phyloP scores from a whole-genome alignment of 106 monocot species.

The Dactylorhiza incarnata region DNA sequence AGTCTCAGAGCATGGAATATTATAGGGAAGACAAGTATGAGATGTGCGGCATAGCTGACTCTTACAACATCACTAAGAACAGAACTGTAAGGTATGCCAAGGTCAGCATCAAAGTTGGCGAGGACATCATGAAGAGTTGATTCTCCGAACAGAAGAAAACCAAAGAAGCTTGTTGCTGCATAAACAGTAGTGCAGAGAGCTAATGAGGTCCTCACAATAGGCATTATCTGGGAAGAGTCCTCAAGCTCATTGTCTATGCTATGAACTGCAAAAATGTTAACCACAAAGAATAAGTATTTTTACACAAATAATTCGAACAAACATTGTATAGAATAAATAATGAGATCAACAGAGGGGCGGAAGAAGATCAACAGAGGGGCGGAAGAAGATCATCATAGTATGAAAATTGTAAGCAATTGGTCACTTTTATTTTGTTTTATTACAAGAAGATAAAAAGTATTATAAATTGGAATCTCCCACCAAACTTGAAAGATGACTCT shows the following conservation, averaged over 20 bases:
- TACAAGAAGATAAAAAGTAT: background rate
- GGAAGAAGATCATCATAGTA: no score
- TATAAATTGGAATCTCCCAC: background rate
- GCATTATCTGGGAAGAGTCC: conserved; percentile 55
- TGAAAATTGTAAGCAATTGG: no score
- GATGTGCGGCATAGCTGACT: conserved; percentile 78
- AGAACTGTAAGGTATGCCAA: conserved; percentile 70
- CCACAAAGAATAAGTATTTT: background rate
- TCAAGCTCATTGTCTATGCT: conserved; percentile 79
- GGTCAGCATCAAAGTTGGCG: conserved; percentile 75
- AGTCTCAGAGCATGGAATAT: conserved; percentile 69
- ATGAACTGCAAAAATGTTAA: conserved; percentile 52
- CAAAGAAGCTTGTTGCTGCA: conserved; percentile 76
- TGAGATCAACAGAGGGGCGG: background rate
- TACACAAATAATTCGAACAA: background rate
- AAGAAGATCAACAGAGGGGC: no score
- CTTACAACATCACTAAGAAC: conserved; percentile 63
- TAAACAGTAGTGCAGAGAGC: conserved; percentile 69
- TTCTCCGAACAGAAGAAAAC: conserved; percentile 81
- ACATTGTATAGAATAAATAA: background rate
- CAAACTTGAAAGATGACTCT: background rate
- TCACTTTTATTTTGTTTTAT: background rate
- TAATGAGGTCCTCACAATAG: conserved; percentile 67
- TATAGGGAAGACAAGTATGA: conserved; percentile 94
- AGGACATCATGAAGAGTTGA: conserved; percentile 83